Percentiles rank a stretch among this genome's conserved stretches.
These are phyloP conservation scores for Exophiala phaeomuriformis DNA, from an alignment of 2,329 filamentous ascomycete species.

Conservation along the genomic window DNA sequence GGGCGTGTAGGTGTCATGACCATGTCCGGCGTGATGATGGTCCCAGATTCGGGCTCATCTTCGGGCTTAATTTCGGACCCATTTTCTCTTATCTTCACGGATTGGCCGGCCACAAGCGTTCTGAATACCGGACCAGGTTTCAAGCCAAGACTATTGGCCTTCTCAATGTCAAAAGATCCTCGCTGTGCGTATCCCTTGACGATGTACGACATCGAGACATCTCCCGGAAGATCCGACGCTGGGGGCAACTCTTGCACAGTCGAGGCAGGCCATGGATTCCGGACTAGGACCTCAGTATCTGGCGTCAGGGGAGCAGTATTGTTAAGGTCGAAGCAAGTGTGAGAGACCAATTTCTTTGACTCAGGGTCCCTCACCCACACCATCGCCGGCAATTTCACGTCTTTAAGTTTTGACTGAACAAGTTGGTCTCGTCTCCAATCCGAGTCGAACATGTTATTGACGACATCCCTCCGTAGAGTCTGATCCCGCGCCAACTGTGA, in stretches of 20 bases:
- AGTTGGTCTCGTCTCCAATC: constrained; percentile 66
- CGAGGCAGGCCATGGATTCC: constrained; percentile 72
- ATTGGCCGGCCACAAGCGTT: constrained; percentile 55
- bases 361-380: constrained; percentile 60
- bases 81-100: constrained; percentile 44
- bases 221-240: constrained; percentile 50
- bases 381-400: constrained; percentile 60
- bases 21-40: constrained; percentile 73
- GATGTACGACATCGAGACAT: constrained; percentile 75
- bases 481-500: constrained; percentile 36
- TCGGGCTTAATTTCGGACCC: too few relatives aligned
- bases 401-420: constrained; percentile 56
- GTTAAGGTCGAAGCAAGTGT: constrained; percentile 62
- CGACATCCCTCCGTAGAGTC: constrained; percentile 52
- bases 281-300: constrained; percentile 63
- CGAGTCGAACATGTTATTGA: constrained; percentile 73
- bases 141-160: constrained; percentile 60
- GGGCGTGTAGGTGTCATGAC: constrained; percentile 62
- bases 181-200: constrained; percentile 67
- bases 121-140: constrained; percentile 52
- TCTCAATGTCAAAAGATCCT: constrained; percentile 67
- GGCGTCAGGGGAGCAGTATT: constrained; percentile 46
- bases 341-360: constrained; percentile 54
- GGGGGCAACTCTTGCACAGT: constrained; percentile 58
- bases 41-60: constrained; percentile 47